These are phyloP conservation scores for Pseudogymnoascus sp. DNA, from an alignment of 2,329 filamentous ascomycete species.

Conservation along the genomic window DNA sequence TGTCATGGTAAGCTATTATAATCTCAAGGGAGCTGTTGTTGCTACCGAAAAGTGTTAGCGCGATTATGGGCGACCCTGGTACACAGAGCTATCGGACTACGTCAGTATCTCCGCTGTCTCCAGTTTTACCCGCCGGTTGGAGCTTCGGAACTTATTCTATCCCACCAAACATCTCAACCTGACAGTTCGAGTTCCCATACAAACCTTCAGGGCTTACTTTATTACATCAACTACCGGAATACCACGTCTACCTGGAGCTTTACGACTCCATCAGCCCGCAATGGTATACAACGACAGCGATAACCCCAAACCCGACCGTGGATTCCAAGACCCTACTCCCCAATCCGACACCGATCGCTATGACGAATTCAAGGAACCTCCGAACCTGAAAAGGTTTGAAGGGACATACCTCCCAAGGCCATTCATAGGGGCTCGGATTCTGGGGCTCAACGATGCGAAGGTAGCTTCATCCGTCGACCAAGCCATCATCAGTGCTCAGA, in stretches of 20 bases:
- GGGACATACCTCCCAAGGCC: constrained; percentile 19
- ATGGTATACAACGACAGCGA: background rate
- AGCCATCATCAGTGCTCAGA: constrained; percentile 7
- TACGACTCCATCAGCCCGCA: background rate
- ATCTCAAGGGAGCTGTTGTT: background rate
- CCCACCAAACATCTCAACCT: background rate
- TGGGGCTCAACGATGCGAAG: constrained; percentile 18
- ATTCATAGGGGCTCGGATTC: constrained; percentile 20
- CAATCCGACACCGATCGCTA: constrained; percentile 2
- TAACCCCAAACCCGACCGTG: constrained; percentile 6
- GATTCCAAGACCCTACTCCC: constrained; percentile 2
- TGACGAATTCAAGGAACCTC: background rate
- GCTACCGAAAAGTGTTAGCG: background rate
- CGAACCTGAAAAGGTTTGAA: constrained; percentile 14
- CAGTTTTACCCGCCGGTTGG: constrained; percentile 2
- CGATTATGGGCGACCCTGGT: background rate
- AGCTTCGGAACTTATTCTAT: constrained; percentile 5
- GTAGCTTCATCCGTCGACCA: constrained; percentile 3
- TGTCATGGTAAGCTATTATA: background rate
- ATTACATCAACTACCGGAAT: background rate
- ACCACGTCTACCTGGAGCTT: background rate
- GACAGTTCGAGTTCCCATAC: background rate
- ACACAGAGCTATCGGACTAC: background rate
- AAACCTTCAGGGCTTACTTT: background rate
- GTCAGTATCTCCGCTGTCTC: background rate